These are phyloP conservation scores for Abortiporus biennis DNA, from an alignment of 1,284 basidiomycete species.

Conservation along the genomic window DNA sequence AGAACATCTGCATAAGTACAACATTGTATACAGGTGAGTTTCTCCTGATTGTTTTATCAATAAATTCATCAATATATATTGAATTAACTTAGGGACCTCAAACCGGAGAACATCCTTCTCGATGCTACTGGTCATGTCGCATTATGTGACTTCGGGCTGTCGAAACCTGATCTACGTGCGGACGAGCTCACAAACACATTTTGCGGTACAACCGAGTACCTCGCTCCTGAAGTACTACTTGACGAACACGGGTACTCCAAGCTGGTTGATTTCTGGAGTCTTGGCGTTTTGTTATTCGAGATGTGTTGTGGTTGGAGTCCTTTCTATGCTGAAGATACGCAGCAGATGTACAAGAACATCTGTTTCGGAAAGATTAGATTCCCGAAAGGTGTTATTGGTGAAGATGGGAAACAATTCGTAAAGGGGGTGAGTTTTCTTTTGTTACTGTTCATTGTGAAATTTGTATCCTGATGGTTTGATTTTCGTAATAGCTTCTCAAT, in stretches of 20 bases:
- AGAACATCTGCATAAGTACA: constrained; percentile 95
- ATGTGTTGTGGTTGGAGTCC: constrained; percentile 99
- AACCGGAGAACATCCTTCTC: constrained; percentile 95
- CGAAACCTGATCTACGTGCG: constrained; percentile 90
- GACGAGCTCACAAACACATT: constrained; percentile 98
- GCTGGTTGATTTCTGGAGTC: constrained; percentile 97
- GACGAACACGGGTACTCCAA: constrained; percentile 99
- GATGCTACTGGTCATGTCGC: constrained; percentile 97
- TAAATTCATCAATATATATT: neutral
- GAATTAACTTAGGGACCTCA: constrained; percentile 64
- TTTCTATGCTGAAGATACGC: constrained; percentile 99
- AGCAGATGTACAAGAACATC: constrained; percentile 99
- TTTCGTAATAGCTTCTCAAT: constrained; percentile 74
- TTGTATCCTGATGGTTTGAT: neutral
- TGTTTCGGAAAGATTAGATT: constrained; percentile 99
- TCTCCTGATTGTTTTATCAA: neutral
- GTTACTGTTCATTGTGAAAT: constrained; percentile 12
- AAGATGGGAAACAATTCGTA: constrained; percentile 99
- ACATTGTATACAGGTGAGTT: constrained; percentile 91
- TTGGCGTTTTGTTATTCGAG: constrained; percentile 89
- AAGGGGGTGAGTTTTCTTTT: constrained; percentile 72
- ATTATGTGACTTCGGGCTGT: constrained; percentile 95
- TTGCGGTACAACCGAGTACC: constrained; percentile 95
- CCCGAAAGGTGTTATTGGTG: constrained; percentile 94
- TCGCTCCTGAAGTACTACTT: constrained; percentile 97